phyloP scores from a whole-genome alignment of 148 eudicot species.

The Rheum nobile region DNA sequence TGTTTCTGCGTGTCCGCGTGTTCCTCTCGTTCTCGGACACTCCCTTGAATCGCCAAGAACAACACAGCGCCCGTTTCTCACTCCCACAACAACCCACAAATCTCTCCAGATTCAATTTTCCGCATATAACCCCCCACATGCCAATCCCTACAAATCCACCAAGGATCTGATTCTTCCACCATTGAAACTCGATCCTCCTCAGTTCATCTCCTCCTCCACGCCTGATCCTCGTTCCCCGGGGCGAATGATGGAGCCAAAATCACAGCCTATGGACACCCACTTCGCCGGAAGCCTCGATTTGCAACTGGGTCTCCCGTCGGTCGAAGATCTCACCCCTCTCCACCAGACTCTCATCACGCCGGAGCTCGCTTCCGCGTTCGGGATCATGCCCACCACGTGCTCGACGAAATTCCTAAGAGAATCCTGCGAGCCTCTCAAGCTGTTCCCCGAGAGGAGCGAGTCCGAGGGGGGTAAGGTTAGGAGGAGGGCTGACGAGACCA shows the following conservation, averaged over 20 bases:
- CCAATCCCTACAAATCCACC: not conserved
- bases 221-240: not conserved
- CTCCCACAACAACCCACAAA: not conserved
- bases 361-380: constrained; percentile 25
- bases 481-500: not conserved
- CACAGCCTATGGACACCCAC: not conserved
- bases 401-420: constrained; percentile 26
- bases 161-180: not conserved
- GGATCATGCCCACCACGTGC: constrained; percentile 14
- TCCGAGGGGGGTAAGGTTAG: constrained; percentile 7
- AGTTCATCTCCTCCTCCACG: not conserved
- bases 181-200: not conserved
- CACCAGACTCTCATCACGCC: constrained; percentile 26
- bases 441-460: constrained; percentile 19
- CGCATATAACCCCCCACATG: not conserved
- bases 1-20: not conserved
- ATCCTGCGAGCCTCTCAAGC: constrained; percentile 15
- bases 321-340: constrained; percentile 23
- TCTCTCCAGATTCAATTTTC: not conserved
- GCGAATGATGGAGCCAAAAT: not conserved
- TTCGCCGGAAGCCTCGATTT: constrained; percentile 3
- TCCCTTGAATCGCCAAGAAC: not conserved
- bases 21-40: constrained; percentile 1
- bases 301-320: constrained; percentile 17
- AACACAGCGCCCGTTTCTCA: constrained; percentile 6